Base-by-base conservation (phyloP, 768 basidiomycete species). In the Crucibulum laeve region DNA sequence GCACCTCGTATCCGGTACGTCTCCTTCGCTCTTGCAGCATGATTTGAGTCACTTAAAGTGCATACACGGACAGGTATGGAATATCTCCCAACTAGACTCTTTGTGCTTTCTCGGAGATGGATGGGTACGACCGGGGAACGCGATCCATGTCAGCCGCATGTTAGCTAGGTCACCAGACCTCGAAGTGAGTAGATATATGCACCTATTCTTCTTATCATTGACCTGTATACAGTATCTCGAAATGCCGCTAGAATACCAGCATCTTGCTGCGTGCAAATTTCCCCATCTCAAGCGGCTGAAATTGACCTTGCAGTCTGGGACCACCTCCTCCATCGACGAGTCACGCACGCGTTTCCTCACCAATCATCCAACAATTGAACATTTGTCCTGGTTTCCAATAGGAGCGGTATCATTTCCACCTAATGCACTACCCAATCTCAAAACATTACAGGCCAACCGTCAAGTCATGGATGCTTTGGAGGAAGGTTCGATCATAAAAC, bases 361-460 rank as follows among this genome's bases (percentile, higher is more conserved):
- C 42, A 62, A 60, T n/a, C 73, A 77, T 48, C 66, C 72, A 3
- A 61, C 61, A 1, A 61, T 78, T 33, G 70, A 74, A 46, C 69
- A 70, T 13, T 64, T 78, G 3, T 56, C 55, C 22, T 78, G 74
- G 74, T 63, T 59, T n/a, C 71, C 74, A 2, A 54, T 70, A 1
- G 61, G 61, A 19, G 57, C 54, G 15, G 54, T 67, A n/a, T 42
- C 48, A 13, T 46, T 74, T 10, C 51, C 65, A 1, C 55, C 63
- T 0, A 62, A 62, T n/a, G 46, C 52, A 6, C 63, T 78, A 3
- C 74, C 73, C 4, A 65, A 63, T 38, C 56, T 77, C 17, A 67
- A 62, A 39, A 57, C 61, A 13, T 52, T 77, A 19, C 62, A 55
- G 6, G 61, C 68, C 1, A 65, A 60, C 23, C 42, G 56, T 3